Conservation (phyloP, 345 rosid genomes). For the Erysimum cheiranthoides region DNA sequence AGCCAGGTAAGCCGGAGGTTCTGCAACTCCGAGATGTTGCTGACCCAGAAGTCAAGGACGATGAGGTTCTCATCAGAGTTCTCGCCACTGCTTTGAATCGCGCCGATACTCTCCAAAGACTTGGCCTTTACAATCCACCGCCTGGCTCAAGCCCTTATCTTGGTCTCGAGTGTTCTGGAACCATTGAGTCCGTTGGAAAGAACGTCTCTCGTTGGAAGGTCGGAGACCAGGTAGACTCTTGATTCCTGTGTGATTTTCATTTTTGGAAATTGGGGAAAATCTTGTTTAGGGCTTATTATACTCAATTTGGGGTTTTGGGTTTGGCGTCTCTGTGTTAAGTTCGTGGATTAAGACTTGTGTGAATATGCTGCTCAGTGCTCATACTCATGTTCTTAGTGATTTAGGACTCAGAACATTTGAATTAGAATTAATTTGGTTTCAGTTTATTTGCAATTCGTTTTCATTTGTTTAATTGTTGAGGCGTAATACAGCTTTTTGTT, state of each 20-base stretch:
- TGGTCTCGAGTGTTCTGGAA: constrained; percentile 93
- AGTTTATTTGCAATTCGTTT: not conserved
- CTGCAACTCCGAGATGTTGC: constrained; percentile 72
- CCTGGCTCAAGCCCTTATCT: constrained; percentile 72
- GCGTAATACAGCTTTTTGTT: constrained; percentile 1
- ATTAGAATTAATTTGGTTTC: not conserved
- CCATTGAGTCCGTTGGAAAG: constrained; percentile 61
- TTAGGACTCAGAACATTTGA: not conserved
- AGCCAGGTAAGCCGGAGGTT: constrained; percentile 81
- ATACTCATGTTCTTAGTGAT: constrained; percentile 8
- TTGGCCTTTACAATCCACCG: constrained; percentile 77
- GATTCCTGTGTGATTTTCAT: not conserved
- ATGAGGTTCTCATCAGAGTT: constrained; percentile 72
- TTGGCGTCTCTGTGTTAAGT: constrained; percentile 1
- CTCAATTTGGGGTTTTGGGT: not conserved
- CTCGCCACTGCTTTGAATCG: constrained; percentile 81
- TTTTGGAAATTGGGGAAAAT: not conserved
- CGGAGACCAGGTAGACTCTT: constrained; percentile 65
- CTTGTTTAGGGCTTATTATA: not conserved
- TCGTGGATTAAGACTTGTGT: constrained; percentile 7
- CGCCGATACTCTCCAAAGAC: constrained; percentile 78
- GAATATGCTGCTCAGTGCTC: constrained; percentile 7
- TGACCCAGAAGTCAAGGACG: constrained; percentile 70
- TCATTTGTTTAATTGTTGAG: not conserved
- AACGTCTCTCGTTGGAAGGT: constrained; percentile 78